phyloP scores from a whole-genome alignment of 768 basidiomycete species.

The Phlegmacium glaucopus region DNA sequence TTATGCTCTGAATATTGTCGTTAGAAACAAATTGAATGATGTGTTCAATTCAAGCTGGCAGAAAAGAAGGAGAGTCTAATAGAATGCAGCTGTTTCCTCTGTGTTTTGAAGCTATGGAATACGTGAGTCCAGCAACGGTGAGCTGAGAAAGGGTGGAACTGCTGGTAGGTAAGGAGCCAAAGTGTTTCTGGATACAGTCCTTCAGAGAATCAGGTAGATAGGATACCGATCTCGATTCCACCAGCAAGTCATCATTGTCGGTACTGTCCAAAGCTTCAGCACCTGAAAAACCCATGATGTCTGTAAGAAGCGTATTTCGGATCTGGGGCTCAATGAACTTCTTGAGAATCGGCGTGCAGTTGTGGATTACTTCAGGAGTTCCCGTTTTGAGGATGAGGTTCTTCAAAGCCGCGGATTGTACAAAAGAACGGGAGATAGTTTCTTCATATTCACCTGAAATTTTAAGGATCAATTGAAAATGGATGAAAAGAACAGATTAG shows the following conservation, averaged over 20 bases:
- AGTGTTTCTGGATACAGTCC: neutral
- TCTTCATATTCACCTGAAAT: slow-evolving; percentile 17
- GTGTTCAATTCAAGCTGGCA: slow-evolving; percentile 1
- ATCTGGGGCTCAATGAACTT: slow-evolving; percentile 9
- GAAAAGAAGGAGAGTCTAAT: neutral
- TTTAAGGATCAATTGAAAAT: slow-evolving; percentile 16
- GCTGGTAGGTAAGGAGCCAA: neutral
- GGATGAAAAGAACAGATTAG: slow-evolving; percentile 3
- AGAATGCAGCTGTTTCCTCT: slow-evolving; percentile 1
- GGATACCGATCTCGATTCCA: neutral
- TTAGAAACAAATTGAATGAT: neutral
- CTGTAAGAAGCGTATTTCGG: slow-evolving; percentile 3
- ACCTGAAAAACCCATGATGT: slow-evolving; percentile 6
- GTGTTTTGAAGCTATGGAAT: slow-evolving; percentile 1
- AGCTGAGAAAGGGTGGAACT: neutral
- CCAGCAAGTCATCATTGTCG: too few relatives aligned
- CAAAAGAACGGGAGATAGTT: slow-evolving; percentile 13
- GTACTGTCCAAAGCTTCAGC: neutral
- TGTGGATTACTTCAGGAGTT: slow-evolving; percentile 11
- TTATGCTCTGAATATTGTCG: neutral
- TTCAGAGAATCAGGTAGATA: neutral
- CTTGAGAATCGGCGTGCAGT: slow-evolving; percentile 3
- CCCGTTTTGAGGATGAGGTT: slow-evolving; percentile 6
- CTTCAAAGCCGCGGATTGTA: slow-evolving; percentile 12
- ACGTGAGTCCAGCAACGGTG: neutral